Percentiles rank a stretch among this genome's conserved stretches.
phyloP scores from a whole-genome alignment of 257 asterid genomes.

The Thymus quinquecostatus region DNA sequence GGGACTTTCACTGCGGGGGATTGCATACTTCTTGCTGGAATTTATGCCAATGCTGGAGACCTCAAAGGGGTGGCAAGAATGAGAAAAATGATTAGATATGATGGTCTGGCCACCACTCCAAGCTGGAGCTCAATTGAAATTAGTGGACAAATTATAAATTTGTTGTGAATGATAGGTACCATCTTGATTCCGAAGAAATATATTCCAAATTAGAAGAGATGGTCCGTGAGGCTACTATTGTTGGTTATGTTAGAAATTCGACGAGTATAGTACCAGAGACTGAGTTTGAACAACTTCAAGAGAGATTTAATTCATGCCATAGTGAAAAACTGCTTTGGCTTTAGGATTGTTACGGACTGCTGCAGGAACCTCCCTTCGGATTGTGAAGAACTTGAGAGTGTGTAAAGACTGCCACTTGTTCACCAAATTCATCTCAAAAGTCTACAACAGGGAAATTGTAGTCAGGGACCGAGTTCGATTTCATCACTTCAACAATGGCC shows the following conservation, averaged over 20 bases:
- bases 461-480: slow-evolving; percentile 60
- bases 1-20: slow-evolving; percentile 32
- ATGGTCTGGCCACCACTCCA: slow-evolving; percentile 27
- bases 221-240: slow-evolving; percentile 21
- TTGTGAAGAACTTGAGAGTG: slow-evolving; percentile 57
- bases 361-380: slow-evolving; percentile 31
- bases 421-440: slow-evolving; percentile 46
- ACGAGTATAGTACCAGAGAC: neutral
- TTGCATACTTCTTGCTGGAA: slow-evolving; percentile 30
- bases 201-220: slow-evolving; percentile 30
- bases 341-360: slow-evolving; percentile 29
- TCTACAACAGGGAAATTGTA: slow-evolving; percentile 42
- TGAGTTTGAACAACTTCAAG: slow-evolving; percentile 24
- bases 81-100: slow-evolving; percentile 33
- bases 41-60: slow-evolving; percentile 32
- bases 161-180: slow-evolving; percentile 30
- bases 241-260: slow-evolving; percentile 28
- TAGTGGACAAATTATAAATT: slow-evolving; percentile 25
- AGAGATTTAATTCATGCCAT: slow-evolving; percentile 33
- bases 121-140: slow-evolving; percentile 42
- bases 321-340: slow-evolving; percentile 53
- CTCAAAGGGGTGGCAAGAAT: slow-evolving; percentile 34
- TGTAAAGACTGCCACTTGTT: slow-evolving; percentile 59
- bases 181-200: slow-evolving; percentile 31
- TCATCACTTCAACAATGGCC: slow-evolving; percentile 53